A percentile compares a stretch with the other conserved stretches of the same genome.
Conservation (phyloP, 495 filamentous ascomycete species). For the Trichoderma virens region DNA sequence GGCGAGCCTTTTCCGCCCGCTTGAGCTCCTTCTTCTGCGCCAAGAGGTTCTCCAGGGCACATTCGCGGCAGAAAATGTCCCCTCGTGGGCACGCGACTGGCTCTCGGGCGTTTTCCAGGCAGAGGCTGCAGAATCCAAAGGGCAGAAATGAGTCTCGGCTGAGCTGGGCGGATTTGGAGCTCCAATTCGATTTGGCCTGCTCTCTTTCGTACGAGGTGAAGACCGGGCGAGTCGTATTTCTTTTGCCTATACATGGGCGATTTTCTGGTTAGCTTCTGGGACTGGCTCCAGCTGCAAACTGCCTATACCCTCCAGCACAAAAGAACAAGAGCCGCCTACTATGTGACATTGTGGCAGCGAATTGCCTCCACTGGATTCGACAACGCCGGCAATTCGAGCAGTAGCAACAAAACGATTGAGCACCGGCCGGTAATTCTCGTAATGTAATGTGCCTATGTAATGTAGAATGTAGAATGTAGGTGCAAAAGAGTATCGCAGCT, state of each 20-base stretch:
- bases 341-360: constrained; percentile 40
- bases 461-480: no score
- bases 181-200: constrained; percentile 70
- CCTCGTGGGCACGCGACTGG: constrained; percentile 71
- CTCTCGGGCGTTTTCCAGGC: constrained; percentile 72
- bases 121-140: constrained; percentile 85
- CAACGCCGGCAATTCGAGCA: no score
- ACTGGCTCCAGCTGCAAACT: not conserved
- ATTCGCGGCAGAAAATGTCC: constrained; percentile 96
- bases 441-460: no score
- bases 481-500: not conserved
- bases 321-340: constrained; percentile 33
- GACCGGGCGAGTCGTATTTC: constrained; percentile 92
- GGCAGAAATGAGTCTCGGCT: constrained; percentile 88
- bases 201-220: constrained; percentile 90
- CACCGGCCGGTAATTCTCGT: no score
- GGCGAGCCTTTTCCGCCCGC: constrained; percentile 60
- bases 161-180: constrained; percentile 71
- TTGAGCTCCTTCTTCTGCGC: constrained; percentile 92
- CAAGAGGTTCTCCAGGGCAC: constrained; percentile 82
- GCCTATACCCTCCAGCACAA: not conserved
- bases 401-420: no score
- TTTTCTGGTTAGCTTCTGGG: not conserved
- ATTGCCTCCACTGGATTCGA: no score
- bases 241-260: constrained; percentile 53